Conservation (phyloP, 1,139 yeast species). For the Debaryomyces subglobosus region DNA sequence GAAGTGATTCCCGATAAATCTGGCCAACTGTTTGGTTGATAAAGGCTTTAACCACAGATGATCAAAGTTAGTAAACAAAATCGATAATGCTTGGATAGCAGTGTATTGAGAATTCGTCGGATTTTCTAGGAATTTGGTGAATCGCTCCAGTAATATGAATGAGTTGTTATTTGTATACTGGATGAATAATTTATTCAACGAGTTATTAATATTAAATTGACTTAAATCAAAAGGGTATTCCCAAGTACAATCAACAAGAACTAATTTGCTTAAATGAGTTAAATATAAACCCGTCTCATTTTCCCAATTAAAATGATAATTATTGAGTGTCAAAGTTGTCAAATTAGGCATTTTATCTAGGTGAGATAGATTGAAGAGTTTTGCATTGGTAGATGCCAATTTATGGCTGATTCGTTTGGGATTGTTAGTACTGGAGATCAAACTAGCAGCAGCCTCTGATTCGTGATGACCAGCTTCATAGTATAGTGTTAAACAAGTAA, state of each 20-base stretch:
- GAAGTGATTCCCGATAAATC: constrained; percentile 21
- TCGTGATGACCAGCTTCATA: constrained; percentile 28
- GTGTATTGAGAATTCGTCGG: neutral
- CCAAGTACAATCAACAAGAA: constrained; percentile 45
- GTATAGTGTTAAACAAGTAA: constrained; percentile 30
- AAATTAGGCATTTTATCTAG: constrained; percentile 28
- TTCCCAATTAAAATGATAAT: constrained; percentile 41
- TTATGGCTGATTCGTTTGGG: constrained; percentile 22
- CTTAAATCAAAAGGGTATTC: constrained; percentile 44
- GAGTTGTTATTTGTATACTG: constrained; percentile 31
- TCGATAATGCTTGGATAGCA: constrained; percentile 20
- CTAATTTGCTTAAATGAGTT: constrained; percentile 14
- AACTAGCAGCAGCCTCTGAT: constrained; percentile 13
- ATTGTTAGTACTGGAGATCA: constrained; percentile 16
- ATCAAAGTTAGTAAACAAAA: constrained; percentile 17
- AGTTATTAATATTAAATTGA: constrained; percentile 32
- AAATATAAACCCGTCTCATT: constrained; percentile 15
- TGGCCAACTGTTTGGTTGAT: constrained; percentile 18
- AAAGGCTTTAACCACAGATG: constrained; percentile 17
- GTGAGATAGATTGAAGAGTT: constrained; percentile 38
- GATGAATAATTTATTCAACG: constrained; percentile 27
- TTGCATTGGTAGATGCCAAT: constrained; percentile 18
- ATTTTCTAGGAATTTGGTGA: constrained; percentile 25
- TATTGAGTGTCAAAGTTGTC: constrained; percentile 24
- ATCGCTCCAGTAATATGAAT: constrained; percentile 43